These are phyloP conservation scores for Leptographium wingfieldii DNA, from an alignment of 2,329 filamentous ascomycete species.

Conservation along the genomic window DNA sequence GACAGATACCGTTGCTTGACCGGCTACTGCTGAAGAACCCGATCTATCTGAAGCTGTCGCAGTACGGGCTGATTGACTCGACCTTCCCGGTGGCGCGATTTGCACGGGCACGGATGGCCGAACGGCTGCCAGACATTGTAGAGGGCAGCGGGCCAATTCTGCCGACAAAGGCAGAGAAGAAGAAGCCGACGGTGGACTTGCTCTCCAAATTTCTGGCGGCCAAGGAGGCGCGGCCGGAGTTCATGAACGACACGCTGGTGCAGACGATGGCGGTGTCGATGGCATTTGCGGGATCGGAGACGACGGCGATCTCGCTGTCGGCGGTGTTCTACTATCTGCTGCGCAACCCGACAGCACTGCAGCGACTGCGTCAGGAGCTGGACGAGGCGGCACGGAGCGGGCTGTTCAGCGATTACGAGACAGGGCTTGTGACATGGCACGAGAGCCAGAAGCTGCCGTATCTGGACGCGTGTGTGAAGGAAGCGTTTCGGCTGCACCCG, in stretches of 20 bases:
- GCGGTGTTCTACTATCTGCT: conserved; percentile 64
- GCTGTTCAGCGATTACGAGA: conserved; percentile 34
- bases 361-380: conserved; percentile 46
- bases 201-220: conserved; percentile 62
- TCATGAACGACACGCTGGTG: conserved; percentile 59
- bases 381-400: conserved; percentile 44
- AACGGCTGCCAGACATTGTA: conserved; percentile 40
- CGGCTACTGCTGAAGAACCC: conserved; percentile 62
- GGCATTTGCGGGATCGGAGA: conserved; percentile 66
- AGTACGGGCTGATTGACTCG: conserved; percentile 52
- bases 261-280: conserved; percentile 61
- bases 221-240: conserved; percentile 51
- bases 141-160: conserved; percentile 28
- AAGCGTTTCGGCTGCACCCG: conserved; percentile 65
- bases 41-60: conserved; percentile 53
- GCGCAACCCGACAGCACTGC: conserved; percentile 44
- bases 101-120: conserved; percentile 52
- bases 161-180: conserved; percentile 21
- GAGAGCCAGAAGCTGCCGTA: conserved; percentile 61
- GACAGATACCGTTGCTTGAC: conserved; percentile 62
- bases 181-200: conserved; percentile 41
- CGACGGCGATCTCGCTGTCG: conserved; percentile 61
- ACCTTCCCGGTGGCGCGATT: conserved; percentile 65
- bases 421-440: conserved; percentile 53
- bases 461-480: conserved; percentile 66